These are phyloP conservation scores for Podospora tetraspora DNA, from an alignment of 495 filamentous ascomycete species.

Conservation along the genomic window DNA sequence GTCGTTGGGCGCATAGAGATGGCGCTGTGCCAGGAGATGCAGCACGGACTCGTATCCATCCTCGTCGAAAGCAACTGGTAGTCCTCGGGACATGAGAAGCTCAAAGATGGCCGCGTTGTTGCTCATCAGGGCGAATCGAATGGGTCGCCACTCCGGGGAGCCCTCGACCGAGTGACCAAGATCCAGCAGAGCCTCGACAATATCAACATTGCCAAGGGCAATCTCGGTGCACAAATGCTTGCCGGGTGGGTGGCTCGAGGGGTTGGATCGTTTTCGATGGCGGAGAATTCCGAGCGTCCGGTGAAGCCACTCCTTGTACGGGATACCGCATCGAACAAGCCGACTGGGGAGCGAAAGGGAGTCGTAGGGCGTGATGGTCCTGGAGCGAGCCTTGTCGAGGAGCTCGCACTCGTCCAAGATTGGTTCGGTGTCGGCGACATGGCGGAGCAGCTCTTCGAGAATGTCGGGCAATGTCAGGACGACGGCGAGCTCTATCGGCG, in stretches of 20 bases:
- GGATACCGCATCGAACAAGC: conserved; percentile 9
- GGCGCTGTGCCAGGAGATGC: background rate
- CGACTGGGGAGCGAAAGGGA: conserved; percentile 11
- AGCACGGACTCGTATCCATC: background rate
- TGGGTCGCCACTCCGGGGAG: background rate
- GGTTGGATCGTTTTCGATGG: background rate
- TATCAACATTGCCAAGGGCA: conserved; percentile 10
- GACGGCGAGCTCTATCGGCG: conserved; percentile 11
- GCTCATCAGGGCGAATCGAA: background rate
- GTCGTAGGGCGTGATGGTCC: conserved; percentile 3
- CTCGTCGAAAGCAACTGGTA: background rate
- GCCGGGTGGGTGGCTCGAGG: conserved; percentile 1
- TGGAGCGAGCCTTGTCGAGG: conserved; percentile 3
- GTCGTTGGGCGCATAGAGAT: background rate
- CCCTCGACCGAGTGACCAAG: conserved; percentile 8
- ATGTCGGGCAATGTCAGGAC: conserved; percentile 16
- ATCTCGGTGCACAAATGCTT: conserved; percentile 15
- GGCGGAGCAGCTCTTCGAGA: conserved; percentile 11
- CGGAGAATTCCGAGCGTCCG: conserved; percentile 1
- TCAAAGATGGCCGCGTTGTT: conserved; percentile 10
- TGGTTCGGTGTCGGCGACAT: background rate
- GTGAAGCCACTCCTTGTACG: conserved; percentile 4
- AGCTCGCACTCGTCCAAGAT: conserved; percentile 11
- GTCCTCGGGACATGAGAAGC: background rate
- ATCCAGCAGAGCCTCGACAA: conserved; percentile 10